A percentile compares a stretch with the other conserved stretches of the same genome.
Conservation (phyloP, 306 rosid species). For the Casuarina glauca region DNA sequence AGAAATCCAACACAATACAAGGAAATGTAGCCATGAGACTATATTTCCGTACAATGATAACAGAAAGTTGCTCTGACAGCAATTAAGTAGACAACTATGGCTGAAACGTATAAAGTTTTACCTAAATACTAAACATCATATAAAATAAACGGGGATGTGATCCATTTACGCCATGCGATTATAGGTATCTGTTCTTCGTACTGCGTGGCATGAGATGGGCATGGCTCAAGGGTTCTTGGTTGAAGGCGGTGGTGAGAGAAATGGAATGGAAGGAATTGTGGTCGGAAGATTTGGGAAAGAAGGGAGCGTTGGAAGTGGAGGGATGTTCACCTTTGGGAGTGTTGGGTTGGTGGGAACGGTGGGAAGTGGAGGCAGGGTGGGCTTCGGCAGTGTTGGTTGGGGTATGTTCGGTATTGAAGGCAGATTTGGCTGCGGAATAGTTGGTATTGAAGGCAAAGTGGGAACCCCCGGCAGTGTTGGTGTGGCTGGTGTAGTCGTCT, state of each 20-base stretch:
- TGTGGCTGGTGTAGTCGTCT: conserved; percentile 18
- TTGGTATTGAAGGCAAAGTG: conserved; percentile 25
- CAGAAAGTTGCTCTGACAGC: too few species aligned
- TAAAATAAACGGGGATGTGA: background rate
- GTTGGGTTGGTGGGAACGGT: conserved; percentile 25
- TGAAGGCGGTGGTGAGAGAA: conserved; percentile 40
- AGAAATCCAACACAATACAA: background rate
- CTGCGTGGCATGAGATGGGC: background rate
- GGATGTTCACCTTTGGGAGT: conserved; percentile 4
- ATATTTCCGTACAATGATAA: background rate
- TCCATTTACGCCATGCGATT: background rate
- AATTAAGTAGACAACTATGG: background rate
- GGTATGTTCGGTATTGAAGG: background rate
- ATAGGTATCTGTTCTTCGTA: background rate
- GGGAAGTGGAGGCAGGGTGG: conserved; percentile 25
- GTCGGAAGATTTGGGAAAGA: conserved; percentile 33
- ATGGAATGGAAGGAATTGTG: conserved; percentile 31
- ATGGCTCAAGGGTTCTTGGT: conserved; percentile 28
- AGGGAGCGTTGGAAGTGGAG: conserved; percentile 17
- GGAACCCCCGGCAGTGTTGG: background rate
- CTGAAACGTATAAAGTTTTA: background rate
- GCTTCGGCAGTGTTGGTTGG: conserved; percentile 26
- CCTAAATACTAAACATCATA: background rate
- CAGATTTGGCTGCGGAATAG: conserved; percentile 21
- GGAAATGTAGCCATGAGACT: background rate